Evolutionary conservation across 2,329 filamentous ascomycete genomes (phyloP), one percentile per base, ranked within the genome.

Genomic region (Fusarium sp.): DNA sequence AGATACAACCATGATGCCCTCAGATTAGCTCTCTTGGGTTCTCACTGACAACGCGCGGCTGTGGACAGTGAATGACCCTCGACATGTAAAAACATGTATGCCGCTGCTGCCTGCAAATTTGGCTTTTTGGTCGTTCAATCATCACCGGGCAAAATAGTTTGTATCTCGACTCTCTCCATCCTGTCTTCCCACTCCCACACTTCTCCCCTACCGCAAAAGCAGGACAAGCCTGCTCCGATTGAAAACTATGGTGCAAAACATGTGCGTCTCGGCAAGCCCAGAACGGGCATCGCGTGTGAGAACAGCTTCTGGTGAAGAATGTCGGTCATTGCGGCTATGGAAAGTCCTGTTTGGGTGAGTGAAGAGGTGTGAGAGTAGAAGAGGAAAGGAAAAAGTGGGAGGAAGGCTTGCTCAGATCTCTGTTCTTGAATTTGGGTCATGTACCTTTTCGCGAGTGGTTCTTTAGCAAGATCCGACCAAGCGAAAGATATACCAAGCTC

Each of bases 11-110:
- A 71, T 63, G 35, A 76, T 78, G 79, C 86, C 86, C 86, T 88
- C 86, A 88, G 86, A 88, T 88, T 87, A 88, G 86, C 86, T 88
- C 86, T 88, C 86, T 85, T 82, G 78, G 81, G 85, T 88, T 88
- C 86, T 87, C 86, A 88, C 69, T 72, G 85, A 82, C 85, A 87
- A 87, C 86, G 76, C 85, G 82, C 79, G 75, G 71, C 64, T 58
- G 54, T 69, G 65, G 37, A 67, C 58, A 57, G 60, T 50, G 11
- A 56, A 54, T 65, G 27, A 58, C 67, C 5, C 70, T 27, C 57
- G 60, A 59, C 54, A 66, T 68, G 64, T 20, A 37, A 41, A 61
- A 62, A 60, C 39, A 68, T 65, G 72, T 67, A 67, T 57, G 52
- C 74, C 76, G 82, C 83, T 84, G 83, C 80, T 87, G 85, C 79